phyloP scores from a whole-genome alignment of 495 filamentous ascomycete genomes.

The Neurospora sublineolata region DNA sequence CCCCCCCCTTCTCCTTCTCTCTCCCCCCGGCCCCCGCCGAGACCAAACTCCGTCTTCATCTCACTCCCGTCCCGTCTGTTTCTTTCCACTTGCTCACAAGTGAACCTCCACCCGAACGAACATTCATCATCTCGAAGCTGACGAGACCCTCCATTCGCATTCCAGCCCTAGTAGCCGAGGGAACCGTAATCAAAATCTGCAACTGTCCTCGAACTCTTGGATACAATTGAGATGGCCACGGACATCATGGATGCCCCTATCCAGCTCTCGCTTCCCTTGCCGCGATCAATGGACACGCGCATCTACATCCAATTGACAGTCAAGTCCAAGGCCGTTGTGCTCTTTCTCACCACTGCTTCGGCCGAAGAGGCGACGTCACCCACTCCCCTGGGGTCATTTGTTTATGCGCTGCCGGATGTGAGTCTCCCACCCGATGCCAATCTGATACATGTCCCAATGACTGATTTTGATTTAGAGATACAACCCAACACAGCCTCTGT shows the following conservation, averaged over 20 bases:
- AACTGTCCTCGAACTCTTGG: neutral
- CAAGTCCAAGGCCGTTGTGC: slow-evolving; percentile 50
- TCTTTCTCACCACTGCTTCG: slow-evolving; percentile 67
- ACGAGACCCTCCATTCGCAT: neutral
- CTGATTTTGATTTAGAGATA: slow-evolving; percentile 31
- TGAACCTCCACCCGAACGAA: neutral
- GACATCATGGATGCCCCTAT: slow-evolving; percentile 25
- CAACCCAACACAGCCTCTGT: slow-evolving; percentile 50
- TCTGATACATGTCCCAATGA: neutral
- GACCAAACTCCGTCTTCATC: neutral
- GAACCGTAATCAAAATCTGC: neutral
- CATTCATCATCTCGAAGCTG: neutral
- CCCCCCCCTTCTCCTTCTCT: too few relatives aligned
- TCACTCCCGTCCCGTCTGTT: neutral
- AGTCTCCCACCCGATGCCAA: slow-evolving; percentile 13
- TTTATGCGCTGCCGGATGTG: slow-evolving; percentile 88
- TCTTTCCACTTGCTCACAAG: neutral
- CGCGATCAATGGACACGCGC: slow-evolving; percentile 61
- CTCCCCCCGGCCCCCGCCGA: neutral
- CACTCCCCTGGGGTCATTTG: slow-evolving; percentile 66
- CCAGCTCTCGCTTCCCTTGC: slow-evolving; percentile 69
- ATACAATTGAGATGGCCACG: neutral
- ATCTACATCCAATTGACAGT: slow-evolving; percentile 70
- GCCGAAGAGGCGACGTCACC: slow-evolving; percentile 43
- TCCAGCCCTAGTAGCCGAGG: neutral